Percentiles rank a stretch among this genome's conserved stretches.
Conservation (phyloP, 2,329 filamentous ascomycete genomes). For the Lasiodiplodia hormozganensis region DNA sequence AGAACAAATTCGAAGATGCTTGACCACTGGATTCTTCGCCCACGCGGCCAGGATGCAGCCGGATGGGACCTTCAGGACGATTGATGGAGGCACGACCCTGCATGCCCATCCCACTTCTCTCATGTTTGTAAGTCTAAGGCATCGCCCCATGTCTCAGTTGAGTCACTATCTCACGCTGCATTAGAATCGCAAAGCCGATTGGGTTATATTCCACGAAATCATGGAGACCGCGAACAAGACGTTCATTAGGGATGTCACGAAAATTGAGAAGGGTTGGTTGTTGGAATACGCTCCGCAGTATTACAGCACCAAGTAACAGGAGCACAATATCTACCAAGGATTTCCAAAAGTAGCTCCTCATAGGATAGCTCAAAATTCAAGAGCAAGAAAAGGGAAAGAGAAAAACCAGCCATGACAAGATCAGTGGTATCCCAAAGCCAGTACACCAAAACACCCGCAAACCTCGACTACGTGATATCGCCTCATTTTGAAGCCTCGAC, state of each 20-base stretch:
- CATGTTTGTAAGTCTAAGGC: constrained; percentile 74
- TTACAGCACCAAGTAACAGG: constrained; percentile 39
- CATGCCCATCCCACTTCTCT: constrained; percentile 90
- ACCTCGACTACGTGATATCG: neutral
- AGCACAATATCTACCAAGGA: neutral
- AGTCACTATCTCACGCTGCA: neutral
- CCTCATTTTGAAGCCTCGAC: constrained; percentile 59
- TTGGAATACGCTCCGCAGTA: constrained; percentile 84
- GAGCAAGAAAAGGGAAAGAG: neutral
- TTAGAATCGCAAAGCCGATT: constrained; percentile 88
- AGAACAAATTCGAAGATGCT: constrained; percentile 81
- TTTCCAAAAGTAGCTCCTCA: neutral
- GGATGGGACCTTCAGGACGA: constrained; percentile 86
- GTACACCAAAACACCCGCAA: constrained; percentile 2
- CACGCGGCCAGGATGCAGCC: constrained; percentile 93
- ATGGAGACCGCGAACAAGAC: constrained; percentile 88
- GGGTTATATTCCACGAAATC: constrained; percentile 94
- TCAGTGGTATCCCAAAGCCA: constrained; percentile 18
- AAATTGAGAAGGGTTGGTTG: constrained; percentile 92
- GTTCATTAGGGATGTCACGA: constrained; percentile 90
- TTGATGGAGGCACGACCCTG: constrained; percentile 78
- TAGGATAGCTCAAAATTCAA: neutral
- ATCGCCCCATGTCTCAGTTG: neutral
- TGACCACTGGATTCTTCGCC: constrained; percentile 90
- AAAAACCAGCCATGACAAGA: constrained; percentile 1